Evolutionary conservation across 2,329 filamentous ascomycete species (phyloP), one percentile per base, ranked within the genome.

Genomic region (Emericellopsis atlantica): DNA sequence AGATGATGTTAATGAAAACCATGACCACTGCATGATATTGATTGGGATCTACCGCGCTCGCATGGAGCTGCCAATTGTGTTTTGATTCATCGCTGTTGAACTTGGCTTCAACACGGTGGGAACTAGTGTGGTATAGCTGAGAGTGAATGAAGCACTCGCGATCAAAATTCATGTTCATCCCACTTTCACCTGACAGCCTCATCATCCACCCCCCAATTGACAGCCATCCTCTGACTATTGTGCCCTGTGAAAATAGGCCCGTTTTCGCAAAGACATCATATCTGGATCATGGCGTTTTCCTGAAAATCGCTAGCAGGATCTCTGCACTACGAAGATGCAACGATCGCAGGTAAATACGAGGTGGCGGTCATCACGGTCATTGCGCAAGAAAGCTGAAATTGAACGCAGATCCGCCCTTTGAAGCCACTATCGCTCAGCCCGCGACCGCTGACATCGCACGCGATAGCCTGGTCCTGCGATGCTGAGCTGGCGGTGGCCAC

Each of bases 401-500:
- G 5, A 9, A 8, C 2, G 9, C 15, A 68, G 60, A 61, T 64
- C 36, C 62, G 68, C 6, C 68, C 69, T 1, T 60, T 77, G 8
- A 66, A 68, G 47, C 58, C 65, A 4, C 56, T 72, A 18, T 52
- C 56, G 37, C 54, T 73, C 16, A 56, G 57, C 32, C 62, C 65
- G 10, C 56, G 67, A 5, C 65, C 68, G 15, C 54, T 69, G 44
- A 63, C 64, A 23, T 60, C 60, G 5, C 64, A 65, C 43, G 56
- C 61, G 2, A 47, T 67, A 8, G 51, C 67, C 31, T 77, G 73
- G 69, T 78, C 74, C 18, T 68, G 67, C 45, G 74, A 78, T 40
- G 70, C 67, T 21, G 74, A 76, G 49, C 59, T 78, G 5, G 74
- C 73, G 29, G 62, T 76, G 26, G 68, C 65, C 3, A 68, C 70